Evolutionary conservation across 306 rosid genomes (phyloP), one percentile per base, ranked within the genome.

Genomic region (Cicer chorassanicum): DNA sequence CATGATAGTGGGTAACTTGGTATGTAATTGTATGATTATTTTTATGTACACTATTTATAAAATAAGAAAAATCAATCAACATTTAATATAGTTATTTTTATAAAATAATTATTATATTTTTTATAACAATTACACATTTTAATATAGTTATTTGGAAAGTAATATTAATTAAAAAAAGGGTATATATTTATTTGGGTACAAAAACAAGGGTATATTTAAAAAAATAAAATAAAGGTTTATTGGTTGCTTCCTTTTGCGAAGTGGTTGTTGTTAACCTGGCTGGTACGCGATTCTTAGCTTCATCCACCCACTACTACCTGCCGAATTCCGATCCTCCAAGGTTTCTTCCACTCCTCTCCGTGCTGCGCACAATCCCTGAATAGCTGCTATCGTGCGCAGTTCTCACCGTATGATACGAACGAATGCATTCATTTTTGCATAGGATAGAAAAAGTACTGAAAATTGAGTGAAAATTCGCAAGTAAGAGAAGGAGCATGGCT

Each of bases 401-500:
- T 72, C 9, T 2, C 60, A 40, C 61, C 64, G 72, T 50, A 60
- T 38, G 78, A 7, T 65, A 36, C 34, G 34, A 29, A 29, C 70
- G 61, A 79, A 42, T 55, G 78, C 72, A 19, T 6, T 41, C 51
- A n/a, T 68, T 40, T 1, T 40, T 1, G 1, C 46, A 11, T 34
- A 55, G 56, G 56, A 60, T 10, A 51, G 16, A 56, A 29, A 3
- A 29, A 29, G 34, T 29, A 29, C 4, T 29, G 34, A 29, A 29
- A 29, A 29, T 29, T 29, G 4, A 29, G 15, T 41, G 67, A 50
- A 75, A 74, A 15, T 2, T 68, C 53, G 16, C 11, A 55, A 56
- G 12, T 62, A 18, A 38, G 15, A 75, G 65, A 63, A 44, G 62
- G 67, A 84, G 51, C 69, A 93, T 94, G 99, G 92, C 80, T 62